These are phyloP conservation scores for Solanum commersonii DNA, from an alignment of 257 asterid species.

Conservation along the genomic window DNA sequence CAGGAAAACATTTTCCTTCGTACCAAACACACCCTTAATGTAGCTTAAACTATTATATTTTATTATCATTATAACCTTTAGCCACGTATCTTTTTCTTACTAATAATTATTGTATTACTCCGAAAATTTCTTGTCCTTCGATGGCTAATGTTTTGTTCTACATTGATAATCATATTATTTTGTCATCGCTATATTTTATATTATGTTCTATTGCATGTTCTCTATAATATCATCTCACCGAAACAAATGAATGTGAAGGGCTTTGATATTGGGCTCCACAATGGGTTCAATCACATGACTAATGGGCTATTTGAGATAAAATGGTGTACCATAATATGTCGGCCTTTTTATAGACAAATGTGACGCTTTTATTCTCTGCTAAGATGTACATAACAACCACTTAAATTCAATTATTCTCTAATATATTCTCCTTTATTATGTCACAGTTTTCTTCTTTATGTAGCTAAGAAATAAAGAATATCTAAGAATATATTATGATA, in stretches of 20 bases:
- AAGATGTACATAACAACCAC: background rate
- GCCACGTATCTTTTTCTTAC: background rate
- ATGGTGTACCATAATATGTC: background rate
- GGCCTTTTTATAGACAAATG: background rate
- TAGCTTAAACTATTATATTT: background rate
- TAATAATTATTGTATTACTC: background rate
- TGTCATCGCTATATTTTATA: too few relatives aligned
- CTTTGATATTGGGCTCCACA: background rate
- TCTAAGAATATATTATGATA: background rate
- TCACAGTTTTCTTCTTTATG: background rate
- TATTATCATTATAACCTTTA: background rate
- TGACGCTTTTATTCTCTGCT: background rate
- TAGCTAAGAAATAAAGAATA: background rate
- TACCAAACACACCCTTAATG: too few relatives aligned
- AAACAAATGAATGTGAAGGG: background rate
- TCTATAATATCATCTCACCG: background rate
- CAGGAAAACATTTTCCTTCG: too few relatives aligned
- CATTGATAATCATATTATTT: background rate
- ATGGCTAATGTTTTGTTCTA: background rate
- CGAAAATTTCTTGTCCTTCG: background rate
- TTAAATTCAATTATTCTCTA: background rate
- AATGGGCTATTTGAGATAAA: background rate
- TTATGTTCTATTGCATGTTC: too few relatives aligned
- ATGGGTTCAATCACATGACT: background rate
- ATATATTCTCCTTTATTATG: background rate